Percentiles rank a stretch among this genome's conserved stretches.
phyloP scores from a whole-genome alignment of 495 filamentous ascomycete genomes.

The Penicillium dipodomyicola region DNA sequence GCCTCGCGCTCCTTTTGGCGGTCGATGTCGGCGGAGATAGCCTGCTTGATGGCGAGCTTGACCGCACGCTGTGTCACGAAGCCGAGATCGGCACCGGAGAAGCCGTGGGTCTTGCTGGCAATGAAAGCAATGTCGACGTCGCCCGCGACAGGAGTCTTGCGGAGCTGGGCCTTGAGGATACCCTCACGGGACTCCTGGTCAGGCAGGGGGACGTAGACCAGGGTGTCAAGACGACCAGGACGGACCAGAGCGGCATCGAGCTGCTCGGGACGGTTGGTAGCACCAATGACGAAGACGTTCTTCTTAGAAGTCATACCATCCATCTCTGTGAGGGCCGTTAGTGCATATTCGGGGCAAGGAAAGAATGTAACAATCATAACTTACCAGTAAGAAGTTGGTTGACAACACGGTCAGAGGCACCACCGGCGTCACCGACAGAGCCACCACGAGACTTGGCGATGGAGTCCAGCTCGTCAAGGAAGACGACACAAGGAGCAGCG shows the following conservation, averaged over 20 bases:
- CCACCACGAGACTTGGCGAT: slow-evolving; percentile 99
- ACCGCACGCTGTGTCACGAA: slow-evolving; percentile 98
- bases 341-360: slow-evolving; percentile 22
- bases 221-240: slow-evolving; percentile 95
- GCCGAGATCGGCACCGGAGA: slow-evolving; percentile 98
- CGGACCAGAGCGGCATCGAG: slow-evolving; percentile 96
- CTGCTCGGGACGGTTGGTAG: slow-evolving; percentile 97
- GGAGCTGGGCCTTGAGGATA: slow-evolving; percentile 94
- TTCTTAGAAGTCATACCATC: slow-evolving; percentile 99
- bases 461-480: slow-evolving; percentile 97
- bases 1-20: slow-evolving; percentile 83
- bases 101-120: slow-evolving; percentile 95
- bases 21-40: slow-evolving; percentile 88
- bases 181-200: slow-evolving; percentile 81
- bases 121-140: slow-evolving; percentile 91
- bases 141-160: slow-evolving; percentile 88
- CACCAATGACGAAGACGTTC: slow-evolving; percentile 99
- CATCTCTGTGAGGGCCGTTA: slow-evolving; percentile 73
- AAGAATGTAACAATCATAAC: slow-evolving; percentile 21
- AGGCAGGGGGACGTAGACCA: slow-evolving; percentile 96
- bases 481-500: slow-evolving; percentile 96
- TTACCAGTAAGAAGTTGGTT: slow-evolving; percentile 98
- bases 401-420: slow-evolving; percentile 98
- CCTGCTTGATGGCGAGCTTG: slow-evolving; percentile 98
- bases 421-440: slow-evolving; percentile 93